phyloP scores from a whole-genome alignment of 768 basidiomycete genomes.

The Termitomyces eurrhizus region DNA sequence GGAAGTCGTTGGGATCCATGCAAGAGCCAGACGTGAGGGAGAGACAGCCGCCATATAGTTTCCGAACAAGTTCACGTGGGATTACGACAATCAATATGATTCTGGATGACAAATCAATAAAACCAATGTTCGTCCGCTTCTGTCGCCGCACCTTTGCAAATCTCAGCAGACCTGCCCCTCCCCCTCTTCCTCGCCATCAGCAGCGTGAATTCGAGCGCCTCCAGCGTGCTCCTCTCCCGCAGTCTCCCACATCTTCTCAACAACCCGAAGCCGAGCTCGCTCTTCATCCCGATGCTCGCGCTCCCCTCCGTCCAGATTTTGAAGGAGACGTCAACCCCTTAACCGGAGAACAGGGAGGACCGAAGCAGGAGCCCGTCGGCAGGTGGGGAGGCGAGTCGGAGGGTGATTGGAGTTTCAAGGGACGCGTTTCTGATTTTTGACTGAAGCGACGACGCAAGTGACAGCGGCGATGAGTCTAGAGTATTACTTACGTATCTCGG shows the following conservation, averaged over 20 bases:
- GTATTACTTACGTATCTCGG: background rate
- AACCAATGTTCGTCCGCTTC: background rate
- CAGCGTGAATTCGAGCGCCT: conserved; percentile 90
- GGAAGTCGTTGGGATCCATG: conserved; percentile 9
- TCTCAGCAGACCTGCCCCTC: conserved; percentile 63
- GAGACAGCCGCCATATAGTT: conserved; percentile 11
- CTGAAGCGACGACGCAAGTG: background rate
- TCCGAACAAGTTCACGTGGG: conserved; percentile 12
- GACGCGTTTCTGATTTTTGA: conserved; percentile 83
- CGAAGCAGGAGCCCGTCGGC: conserved; percentile 78
- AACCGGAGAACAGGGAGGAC: conserved; percentile 85
- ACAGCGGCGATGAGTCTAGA: background rate
- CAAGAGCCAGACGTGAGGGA: conserved; percentile 9
- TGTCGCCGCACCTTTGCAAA: conserved; percentile 5
- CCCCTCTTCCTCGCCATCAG: conserved; percentile 66
- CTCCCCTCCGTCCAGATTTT: conserved; percentile 61
- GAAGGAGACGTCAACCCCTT: conserved; percentile 76
- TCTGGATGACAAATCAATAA: conserved; percentile 1
- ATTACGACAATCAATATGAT: conserved; percentile 8
- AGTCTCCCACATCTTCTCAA: conserved; percentile 9
- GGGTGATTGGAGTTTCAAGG: conserved; percentile 91
- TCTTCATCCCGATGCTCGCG: conserved; percentile 68
- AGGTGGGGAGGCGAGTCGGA: conserved; percentile 49
- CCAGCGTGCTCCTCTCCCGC: conserved; percentile 44
- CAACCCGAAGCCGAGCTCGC: conserved; percentile 37